Conservation (phyloP, 2,329 filamentous ascomycete species). For the Tolypocladium tropicale region DNA sequence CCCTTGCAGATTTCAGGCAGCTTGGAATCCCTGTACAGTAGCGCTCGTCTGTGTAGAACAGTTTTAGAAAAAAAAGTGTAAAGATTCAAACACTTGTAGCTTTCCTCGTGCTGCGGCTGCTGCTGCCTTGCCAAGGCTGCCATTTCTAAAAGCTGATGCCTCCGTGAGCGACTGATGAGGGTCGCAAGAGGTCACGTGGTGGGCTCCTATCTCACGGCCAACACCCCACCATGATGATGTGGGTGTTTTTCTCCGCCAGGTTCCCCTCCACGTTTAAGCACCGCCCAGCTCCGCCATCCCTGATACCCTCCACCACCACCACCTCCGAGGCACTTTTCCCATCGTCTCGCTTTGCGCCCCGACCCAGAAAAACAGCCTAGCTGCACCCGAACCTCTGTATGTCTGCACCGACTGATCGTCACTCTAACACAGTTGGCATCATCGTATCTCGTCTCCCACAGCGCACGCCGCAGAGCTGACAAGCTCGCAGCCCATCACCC, state of each 20-base stretch:
- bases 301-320: constrained; percentile 1
- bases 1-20: constrained; percentile 16
- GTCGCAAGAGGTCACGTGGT: constrained; percentile 18
- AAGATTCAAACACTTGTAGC: neutral
- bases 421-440: neutral
- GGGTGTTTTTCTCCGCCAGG: constrained; percentile 22
- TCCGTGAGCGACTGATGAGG: neutral
- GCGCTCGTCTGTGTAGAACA: constrained; percentile 19
- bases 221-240: constrained; percentile 20
- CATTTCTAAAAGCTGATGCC: neutral
- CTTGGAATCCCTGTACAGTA: constrained; percentile 23
- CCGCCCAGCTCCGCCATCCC: neutral
- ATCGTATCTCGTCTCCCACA: neutral
- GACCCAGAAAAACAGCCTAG: neutral
- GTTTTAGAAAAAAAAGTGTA: constrained; percentile 9
- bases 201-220: constrained; percentile 15
- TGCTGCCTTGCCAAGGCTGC: constrained; percentile 6
- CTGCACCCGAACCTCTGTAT: neutral
- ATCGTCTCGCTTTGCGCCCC: neutral
- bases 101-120: neutral
- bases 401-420: neutral
- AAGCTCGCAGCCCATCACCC: constrained; percentile 7
- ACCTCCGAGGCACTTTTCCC: constrained; percentile 6
- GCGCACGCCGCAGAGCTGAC: constrained; percentile 13
- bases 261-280: constrained; percentile 11